Percentiles rank a stretch among this genome's conserved stretches.
phyloP scores from a whole-genome alignment of 2,329 filamentous ascomycete species.

The Zopfia rhizophila region DNA sequence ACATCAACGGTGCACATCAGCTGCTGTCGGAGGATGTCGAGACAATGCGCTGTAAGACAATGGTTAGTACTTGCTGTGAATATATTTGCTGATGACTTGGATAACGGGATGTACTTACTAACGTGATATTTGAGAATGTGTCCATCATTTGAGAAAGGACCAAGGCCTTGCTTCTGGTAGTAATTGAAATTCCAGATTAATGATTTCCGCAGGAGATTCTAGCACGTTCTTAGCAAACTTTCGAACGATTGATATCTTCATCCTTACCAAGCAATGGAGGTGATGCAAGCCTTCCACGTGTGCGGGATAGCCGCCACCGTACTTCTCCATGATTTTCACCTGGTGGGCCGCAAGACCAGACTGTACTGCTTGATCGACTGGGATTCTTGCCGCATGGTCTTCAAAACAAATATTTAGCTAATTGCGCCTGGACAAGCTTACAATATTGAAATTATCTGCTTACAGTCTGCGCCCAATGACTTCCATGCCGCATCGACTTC shows the following conservation, averaged over 20 bases:
- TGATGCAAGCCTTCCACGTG: constrained; percentile 68
- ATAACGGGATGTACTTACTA: constrained; percentile 56
- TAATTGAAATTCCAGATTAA: constrained; percentile 69
- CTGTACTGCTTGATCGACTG: constrained; percentile 57
- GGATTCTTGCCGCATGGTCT: constrained; percentile 57
- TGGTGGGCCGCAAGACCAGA: constrained; percentile 66
- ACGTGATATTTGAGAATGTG: constrained; percentile 66
- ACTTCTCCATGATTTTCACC: constrained; percentile 65
- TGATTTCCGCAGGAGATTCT: constrained; percentile 69
- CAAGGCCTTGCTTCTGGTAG: constrained; percentile 62
- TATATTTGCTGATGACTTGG: neutral
- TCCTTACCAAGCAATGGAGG: constrained; percentile 65
- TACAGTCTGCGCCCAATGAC: constrained; percentile 63
- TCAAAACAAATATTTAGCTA: too few species aligned
- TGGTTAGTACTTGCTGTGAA: neutral
- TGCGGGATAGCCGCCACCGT: constrained; percentile 69
- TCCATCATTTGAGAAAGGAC: constrained; percentile 67
- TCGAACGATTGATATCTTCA: neutral
- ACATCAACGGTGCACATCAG: constrained; percentile 72
- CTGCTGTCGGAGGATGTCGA: constrained; percentile 70
- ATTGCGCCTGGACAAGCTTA: too few species aligned
- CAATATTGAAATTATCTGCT: too few species aligned
- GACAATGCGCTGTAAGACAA: constrained; percentile 60
- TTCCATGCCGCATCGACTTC: constrained; percentile 70
- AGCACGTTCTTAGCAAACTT: neutral